Percentiles rank a stretch among this genome's conserved stretches.
phyloP scores from a whole-genome alignment of 441 rosid species.

The Raphanus hybrid region DNA sequence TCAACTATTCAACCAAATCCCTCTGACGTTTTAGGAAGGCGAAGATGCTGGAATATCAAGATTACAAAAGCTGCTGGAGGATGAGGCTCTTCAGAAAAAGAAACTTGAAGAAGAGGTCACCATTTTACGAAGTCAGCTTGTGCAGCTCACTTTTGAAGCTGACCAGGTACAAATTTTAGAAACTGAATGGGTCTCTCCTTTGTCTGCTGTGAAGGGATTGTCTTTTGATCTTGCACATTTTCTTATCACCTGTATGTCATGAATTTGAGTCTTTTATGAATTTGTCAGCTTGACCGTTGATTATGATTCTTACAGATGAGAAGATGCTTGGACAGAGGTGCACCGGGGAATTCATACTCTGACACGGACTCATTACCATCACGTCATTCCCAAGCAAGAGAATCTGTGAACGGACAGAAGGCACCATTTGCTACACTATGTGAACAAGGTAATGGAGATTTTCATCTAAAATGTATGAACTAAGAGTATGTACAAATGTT shows the following conservation, averaged over 20 bases:
- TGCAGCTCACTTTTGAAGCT: slow-evolving; percentile 88
- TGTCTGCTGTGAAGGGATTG: slow-evolving; percentile 6
- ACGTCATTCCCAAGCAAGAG: slow-evolving; percentile 62
- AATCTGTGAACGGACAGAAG: slow-evolving; percentile 67
- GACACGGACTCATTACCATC: slow-evolving; percentile 62
- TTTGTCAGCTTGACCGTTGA: slow-evolving; percentile 17
- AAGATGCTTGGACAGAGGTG: slow-evolving; percentile 67
- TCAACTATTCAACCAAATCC: slow-evolving; percentile 30
- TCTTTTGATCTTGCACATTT: slow-evolving; percentile 13
- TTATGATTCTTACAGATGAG: slow-evolving; percentile 59
- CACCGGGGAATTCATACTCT: slow-evolving; percentile 57
- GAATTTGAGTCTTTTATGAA: slow-evolving; percentile 6
- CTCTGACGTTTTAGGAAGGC: slow-evolving; percentile 63
- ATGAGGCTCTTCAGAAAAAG: slow-evolving; percentile 77
- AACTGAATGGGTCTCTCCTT: slow-evolving; percentile 10
- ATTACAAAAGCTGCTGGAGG: slow-evolving; percentile 78
- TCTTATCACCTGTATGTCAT: background rate
- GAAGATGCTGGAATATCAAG: slow-evolving; percentile 75
- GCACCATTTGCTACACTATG: slow-evolving; percentile 75
- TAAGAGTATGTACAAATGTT: slow-evolving; percentile 17
- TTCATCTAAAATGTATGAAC: slow-evolving; percentile 19
- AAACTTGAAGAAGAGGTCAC: slow-evolving; percentile 88
- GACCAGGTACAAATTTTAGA: slow-evolving; percentile 70
- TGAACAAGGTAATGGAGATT: slow-evolving; percentile 72
- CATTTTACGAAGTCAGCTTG: slow-evolving; percentile 75